Base-by-base conservation (phyloP, 2,329 filamentous ascomycete species). In the Ascosphaera pollenicola region DNA sequence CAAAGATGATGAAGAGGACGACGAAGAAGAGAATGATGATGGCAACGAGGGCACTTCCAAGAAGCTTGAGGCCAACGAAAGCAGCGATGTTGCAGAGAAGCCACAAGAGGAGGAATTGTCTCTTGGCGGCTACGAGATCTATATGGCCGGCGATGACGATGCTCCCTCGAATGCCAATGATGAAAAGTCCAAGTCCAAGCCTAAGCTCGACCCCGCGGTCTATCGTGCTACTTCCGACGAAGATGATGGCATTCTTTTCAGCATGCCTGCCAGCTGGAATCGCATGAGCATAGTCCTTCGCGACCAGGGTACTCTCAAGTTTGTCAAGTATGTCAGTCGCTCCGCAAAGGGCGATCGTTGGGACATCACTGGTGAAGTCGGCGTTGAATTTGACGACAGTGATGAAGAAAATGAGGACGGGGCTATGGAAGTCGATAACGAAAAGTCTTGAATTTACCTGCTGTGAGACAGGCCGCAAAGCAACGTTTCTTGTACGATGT, bases 321-420 rank as follows among this genome's bases (percentile, higher is more conserved):
- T 98, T 54, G 84, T 95, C 51, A 98, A 95, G 64, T 98, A 95
- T 56, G 78, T 98, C 17, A 91, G 79, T 57, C 67, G 67, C 43
- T 71, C 68, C 38, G 89, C 89, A 6, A 72, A 72, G 51, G 89
- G 89, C 1, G 89, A 95, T 59, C 69, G 89, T 35, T 95, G 85
- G 83, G 89, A 98, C 60, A 66, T 95, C 38, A 77, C 73, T 36
- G 89, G 75, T 1, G 73, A 74, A 26, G 82, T 80, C 55, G 81
- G 77, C 17, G 76, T 93, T 24, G 66, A 66, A 39, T 68, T 68
- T 46, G 65, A 62, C 11, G 68, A 68, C 10, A 64, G 64, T 32
- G 66, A 60, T 3, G 61, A 56, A 2, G 57, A 54, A 11, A 55
- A 53, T 7, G 58, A 52, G 46, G 39, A 49, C 5, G 54, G 51